Base-by-base conservation (phyloP, 441 rosid species). In the Populus hybrid region DNA sequence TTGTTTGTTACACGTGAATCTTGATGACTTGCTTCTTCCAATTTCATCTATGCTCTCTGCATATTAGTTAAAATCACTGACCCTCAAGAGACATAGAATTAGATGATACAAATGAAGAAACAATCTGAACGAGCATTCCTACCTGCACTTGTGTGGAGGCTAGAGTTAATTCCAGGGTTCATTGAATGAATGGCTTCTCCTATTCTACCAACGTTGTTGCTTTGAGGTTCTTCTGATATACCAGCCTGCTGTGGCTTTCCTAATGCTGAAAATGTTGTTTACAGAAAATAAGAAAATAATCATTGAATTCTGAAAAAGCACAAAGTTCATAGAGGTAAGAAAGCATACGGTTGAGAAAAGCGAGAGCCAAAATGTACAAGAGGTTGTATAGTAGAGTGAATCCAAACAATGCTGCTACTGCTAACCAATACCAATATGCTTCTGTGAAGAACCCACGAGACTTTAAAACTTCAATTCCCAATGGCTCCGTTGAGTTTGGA, bases 351-450 rank as follows among this genome's bases (percentile, higher is more conserved):
- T 88, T 73, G 64, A 91, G 88, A 77, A 78, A 92, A 20, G 84
- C 84, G 10, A 92, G 87, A 56, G 94, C 93, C 78, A 91, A 26
- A 50, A 83, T 82, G 84, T 77, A 92, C 8, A 82, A 68, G 61
- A 85, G 45, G 86, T 94, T 92, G 84, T 88, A 90, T 42, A 91
- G 28, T 18, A 89, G 11, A 18, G 79, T 82, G 84, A 81, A 92
- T 65, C 91, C 98, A 29, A 83, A 28, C 77, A 81, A 38, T 31
- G 91, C 94, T 9, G 91, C 92, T 14, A 87, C 81, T 70, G 92
- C 93, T 3, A 94, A 65, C 95, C 95, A 92, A 74, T 91, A 92
- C 97, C 93, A 92, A 69, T 85, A 81, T 28, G 87, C 84, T 12
- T 88, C 83, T 0, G 82, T 73, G 89, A 89, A 85, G 79, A 91